These are phyloP conservation scores for Croton laevigatus DNA, from an alignment of 441 rosid species.

Conservation along the genomic window DNA sequence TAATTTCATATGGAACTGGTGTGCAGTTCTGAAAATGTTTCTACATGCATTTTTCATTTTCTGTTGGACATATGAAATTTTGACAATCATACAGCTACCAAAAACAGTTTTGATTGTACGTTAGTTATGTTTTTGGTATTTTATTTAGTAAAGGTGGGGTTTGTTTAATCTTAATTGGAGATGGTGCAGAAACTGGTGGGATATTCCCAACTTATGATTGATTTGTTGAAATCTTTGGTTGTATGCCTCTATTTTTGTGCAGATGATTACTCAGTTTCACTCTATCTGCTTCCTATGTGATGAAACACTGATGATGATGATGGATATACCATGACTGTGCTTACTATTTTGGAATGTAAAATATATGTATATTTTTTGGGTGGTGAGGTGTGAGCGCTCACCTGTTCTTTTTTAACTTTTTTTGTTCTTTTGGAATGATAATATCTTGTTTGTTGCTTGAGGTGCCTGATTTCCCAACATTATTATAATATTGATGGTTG, in stretches of 20 bases:
- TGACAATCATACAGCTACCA: not conserved
- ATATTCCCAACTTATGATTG: not conserved
- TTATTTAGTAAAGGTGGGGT: not conserved
- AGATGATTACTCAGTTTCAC: not conserved
- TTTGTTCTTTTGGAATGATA: not conserved
- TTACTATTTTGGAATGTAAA: not conserved
- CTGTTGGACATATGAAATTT: not conserved
- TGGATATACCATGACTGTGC: not conserved
- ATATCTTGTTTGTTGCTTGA: not conserved
- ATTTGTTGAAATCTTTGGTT: not conserved
- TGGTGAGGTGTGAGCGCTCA: not conserved
- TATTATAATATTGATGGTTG: not conserved
- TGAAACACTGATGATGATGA: not conserved
- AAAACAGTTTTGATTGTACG: not conserved
- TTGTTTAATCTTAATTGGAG: not conserved
- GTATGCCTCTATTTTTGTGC: not conserved
- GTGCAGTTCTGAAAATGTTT: not conserved
- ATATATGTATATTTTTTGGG: not conserved
- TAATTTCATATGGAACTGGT: not conserved
- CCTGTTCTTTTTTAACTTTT: not conserved
- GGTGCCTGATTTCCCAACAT: not conserved
- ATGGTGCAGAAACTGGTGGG: not conserved
- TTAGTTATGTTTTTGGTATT: not conserved
- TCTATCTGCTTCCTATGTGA: not conserved
- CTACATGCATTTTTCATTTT: slow-evolving; percentile 2